A percentile compares a stretch with the other conserved stretches of the same genome.
phyloP scores from a whole-genome alignment of 345 rosid genomes.

The Heritiera littoralis region DNA sequence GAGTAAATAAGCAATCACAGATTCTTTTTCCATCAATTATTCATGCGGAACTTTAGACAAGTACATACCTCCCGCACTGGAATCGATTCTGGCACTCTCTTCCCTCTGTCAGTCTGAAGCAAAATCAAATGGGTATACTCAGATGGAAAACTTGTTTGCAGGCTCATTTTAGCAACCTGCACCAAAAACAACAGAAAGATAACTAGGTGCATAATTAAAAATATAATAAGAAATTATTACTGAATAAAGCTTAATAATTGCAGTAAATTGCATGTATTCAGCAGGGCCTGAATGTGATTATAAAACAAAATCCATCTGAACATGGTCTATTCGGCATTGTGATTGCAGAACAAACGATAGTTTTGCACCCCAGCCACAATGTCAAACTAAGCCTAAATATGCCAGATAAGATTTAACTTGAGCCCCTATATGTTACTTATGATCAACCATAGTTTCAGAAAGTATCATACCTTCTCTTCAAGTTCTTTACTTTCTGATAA shows the following conservation, averaged over 20 bases:
- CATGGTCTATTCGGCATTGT: neutral
- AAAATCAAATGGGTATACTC: slow-evolving; percentile 64
- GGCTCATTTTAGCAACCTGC: slow-evolving; percentile 70
- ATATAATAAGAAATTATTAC: neutral
- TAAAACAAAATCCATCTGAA: neutral
- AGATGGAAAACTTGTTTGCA: slow-evolving; percentile 56
- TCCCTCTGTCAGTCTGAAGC: slow-evolving; percentile 38
- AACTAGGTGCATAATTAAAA: neutral
- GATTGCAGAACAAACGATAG: slow-evolving; percentile 6
- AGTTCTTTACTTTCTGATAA: slow-evolving; percentile 47
- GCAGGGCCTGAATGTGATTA: neutral
- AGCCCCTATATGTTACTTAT: neutral
- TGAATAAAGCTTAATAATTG: neutral
- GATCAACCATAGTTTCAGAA: neutral
- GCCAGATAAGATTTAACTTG: neutral
- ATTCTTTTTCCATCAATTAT: neutral
- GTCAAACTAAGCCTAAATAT: neutral
- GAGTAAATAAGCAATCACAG: neutral
- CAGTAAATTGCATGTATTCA: neutral
- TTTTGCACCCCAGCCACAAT: neutral
- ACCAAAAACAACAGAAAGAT: neutral
- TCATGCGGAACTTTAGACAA: neutral
- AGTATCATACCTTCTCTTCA: slow-evolving; percentile 62
- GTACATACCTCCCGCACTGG: slow-evolving; percentile 42
- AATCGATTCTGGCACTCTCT: slow-evolving; percentile 38